These are phyloP conservation scores for Nicotiana benthamiana DNA, from an alignment of 257 asterid genomes.

Conservation along the genomic window DNA sequence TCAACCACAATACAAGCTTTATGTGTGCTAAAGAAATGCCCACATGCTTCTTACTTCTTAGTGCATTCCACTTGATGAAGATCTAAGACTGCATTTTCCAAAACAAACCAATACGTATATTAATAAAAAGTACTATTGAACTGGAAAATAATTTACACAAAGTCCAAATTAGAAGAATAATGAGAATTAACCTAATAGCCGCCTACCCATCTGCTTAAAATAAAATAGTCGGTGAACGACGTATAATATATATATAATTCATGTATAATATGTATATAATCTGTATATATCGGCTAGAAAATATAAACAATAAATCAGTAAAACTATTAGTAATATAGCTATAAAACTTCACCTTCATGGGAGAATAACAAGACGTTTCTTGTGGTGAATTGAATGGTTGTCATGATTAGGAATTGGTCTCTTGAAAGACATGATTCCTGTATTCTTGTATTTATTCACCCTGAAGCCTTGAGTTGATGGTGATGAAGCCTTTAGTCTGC, in stretches of 20 bases:
- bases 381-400: background rate
- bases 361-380: background rate
- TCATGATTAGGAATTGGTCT: background rate
- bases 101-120: background rate
- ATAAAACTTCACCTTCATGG: background rate
- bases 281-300: too few relatives aligned
- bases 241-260: too few relatives aligned
- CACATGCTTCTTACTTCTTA: background rate
- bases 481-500: background rate
- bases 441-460: background rate
- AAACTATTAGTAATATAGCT: background rate
- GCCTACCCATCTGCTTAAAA: too few relatives aligned
- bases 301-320: too few relatives aligned
- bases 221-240: too few relatives aligned
- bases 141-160: background rate
- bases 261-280: too few relatives aligned
- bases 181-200: too few relatives aligned
- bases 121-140: background rate
- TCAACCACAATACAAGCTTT: background rate
- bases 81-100: background rate
- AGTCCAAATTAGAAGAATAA: background rate
- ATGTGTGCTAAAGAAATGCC: background rate
- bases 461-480: background rate
- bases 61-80: background rate
- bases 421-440: background rate